Evolutionary conservation across 257 asterid species (phyloP).

Genomic region (Anisodus tanguticus): DNA sequence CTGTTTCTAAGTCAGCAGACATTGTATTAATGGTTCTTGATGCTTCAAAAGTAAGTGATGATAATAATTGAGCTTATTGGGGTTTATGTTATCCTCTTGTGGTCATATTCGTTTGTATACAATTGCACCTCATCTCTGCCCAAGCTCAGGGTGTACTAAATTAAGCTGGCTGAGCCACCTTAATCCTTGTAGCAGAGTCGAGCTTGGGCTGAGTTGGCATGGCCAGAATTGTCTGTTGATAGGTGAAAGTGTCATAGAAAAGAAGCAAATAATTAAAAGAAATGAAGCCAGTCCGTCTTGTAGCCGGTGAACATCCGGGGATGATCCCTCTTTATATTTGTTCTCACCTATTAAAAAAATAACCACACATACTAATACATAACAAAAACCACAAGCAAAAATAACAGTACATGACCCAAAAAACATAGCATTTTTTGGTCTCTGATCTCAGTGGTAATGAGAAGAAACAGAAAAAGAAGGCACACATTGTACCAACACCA

Average conservation of each 20-base stretch:
- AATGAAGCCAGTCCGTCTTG: background rate
- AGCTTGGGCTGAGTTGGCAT: conserved; percentile 21
- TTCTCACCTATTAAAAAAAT: background rate
- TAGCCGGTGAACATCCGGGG: background rate
- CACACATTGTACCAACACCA: background rate
- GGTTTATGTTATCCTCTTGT: background rate
- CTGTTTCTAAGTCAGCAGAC: conserved; percentile 96
- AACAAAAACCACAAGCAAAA: background rate
- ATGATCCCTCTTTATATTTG: background rate
- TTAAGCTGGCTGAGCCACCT: background rate
- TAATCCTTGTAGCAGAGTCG: conserved; percentile 17
- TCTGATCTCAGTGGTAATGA: background rate
- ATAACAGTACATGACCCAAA: background rate
- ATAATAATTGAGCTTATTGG: background rate
- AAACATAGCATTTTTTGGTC: conserved; percentile 24
- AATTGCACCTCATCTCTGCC: background rate
- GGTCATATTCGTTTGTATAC: background rate
- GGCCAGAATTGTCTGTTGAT: background rate
- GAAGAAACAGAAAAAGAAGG: background rate
- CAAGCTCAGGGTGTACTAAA: conserved; percentile 12
- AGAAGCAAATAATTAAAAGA: conserved; percentile 2
- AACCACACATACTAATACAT: background rate
- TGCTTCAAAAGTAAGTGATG: conserved; percentile 65
- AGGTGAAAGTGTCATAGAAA: background rate
- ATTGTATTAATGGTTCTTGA: conserved; percentile 85